Evolutionary conservation across 495 filamentous ascomycete genomes (phyloP).

Genomic region (Articulospora tetracladia): DNA sequence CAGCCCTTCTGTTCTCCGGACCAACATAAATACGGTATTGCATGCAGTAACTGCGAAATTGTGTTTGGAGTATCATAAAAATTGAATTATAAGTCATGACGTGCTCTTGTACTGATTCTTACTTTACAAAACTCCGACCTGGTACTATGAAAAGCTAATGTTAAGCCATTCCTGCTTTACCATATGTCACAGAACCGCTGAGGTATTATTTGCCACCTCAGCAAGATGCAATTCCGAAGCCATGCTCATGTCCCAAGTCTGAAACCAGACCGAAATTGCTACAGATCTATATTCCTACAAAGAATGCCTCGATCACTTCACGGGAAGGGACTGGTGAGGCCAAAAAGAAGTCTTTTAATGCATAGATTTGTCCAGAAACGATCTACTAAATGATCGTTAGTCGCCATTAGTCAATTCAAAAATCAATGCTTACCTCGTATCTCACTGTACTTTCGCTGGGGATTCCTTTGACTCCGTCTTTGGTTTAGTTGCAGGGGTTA

Average conservation of each 20-base stretch:
- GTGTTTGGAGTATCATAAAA: not conserved
- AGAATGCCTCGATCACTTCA: not conserved
- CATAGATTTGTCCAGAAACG: not conserved
- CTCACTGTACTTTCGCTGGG: conserved; percentile 7
- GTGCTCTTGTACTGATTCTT: not conserved
- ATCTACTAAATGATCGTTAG: not conserved
- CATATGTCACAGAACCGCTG: conserved; percentile 10
- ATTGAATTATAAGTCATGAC: not conserved
- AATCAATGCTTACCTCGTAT: not conserved
- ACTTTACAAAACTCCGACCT: conserved; percentile 21
- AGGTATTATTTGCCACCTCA: conserved; percentile 11
- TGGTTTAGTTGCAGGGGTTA: not conserved
- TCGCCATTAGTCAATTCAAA: not conserved
- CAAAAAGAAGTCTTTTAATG: not conserved
- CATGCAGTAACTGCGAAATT: too few species aligned
- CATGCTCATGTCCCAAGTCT: conserved; percentile 4
- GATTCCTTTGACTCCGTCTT: conserved; percentile 13
- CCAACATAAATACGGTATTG: too few species aligned
- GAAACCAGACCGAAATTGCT: not conserved
- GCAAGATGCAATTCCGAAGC: conserved; percentile 14
- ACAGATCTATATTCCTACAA: conserved; percentile 8
- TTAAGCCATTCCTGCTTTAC: conserved; percentile 4
- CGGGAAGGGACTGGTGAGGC: not conserved
- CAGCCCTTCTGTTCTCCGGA: too few species aligned
- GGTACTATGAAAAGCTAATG: too few species aligned